Evolutionary conservation across 805 yeast species (phyloP).

Genomic region (Metschnikowia cubensis): DNA sequence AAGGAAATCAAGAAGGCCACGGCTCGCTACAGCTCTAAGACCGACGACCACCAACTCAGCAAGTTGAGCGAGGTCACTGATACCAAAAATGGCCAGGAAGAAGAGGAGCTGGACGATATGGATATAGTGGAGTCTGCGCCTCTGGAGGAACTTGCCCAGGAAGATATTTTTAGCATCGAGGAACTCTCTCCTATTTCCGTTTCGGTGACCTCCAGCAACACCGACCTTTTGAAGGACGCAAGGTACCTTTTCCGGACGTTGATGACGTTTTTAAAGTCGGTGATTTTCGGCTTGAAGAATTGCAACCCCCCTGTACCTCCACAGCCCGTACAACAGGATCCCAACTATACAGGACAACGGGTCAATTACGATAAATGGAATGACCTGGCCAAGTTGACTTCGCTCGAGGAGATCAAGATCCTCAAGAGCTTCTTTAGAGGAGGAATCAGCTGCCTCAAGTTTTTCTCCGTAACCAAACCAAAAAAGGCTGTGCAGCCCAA

Average conservation of each 20-base stretch:
- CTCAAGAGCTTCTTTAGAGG: conserved; percentile 77
- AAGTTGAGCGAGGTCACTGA: neutral
- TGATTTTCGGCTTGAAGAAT: conserved; percentile 80
- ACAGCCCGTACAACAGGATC: conserved; percentile 39
- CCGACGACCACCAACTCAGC: conserved; percentile 2
- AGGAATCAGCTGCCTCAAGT: conserved; percentile 73
- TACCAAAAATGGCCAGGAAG: neutral
- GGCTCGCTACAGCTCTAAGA: conserved; percentile 32
- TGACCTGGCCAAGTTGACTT: conserved; percentile 78
- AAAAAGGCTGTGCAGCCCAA: conserved; percentile 29
- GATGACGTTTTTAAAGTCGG: conserved; percentile 85
- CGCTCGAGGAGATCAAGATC: conserved; percentile 76
- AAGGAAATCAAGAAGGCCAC: conserved; percentile 42
- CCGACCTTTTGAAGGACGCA: conserved; percentile 82
- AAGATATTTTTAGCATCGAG: conserved; percentile 32
- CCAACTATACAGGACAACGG: conserved; percentile 39
- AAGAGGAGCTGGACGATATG: conserved; percentile 13
- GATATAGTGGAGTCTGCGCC: conserved; percentile 15
- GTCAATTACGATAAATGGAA: conserved; percentile 62
- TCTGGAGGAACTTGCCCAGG: conserved; percentile 7
- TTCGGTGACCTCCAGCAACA: conserved; percentile 37
- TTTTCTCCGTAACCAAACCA: conserved; percentile 62
- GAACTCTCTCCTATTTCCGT: conserved; percentile 56
- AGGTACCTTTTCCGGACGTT: conserved; percentile 82
- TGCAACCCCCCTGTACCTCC: conserved; percentile 75